Evolutionary conservation across 2,329 filamentous ascomycete genomes (phyloP).

Genomic region (Dichotomopilus funicola): DNA sequence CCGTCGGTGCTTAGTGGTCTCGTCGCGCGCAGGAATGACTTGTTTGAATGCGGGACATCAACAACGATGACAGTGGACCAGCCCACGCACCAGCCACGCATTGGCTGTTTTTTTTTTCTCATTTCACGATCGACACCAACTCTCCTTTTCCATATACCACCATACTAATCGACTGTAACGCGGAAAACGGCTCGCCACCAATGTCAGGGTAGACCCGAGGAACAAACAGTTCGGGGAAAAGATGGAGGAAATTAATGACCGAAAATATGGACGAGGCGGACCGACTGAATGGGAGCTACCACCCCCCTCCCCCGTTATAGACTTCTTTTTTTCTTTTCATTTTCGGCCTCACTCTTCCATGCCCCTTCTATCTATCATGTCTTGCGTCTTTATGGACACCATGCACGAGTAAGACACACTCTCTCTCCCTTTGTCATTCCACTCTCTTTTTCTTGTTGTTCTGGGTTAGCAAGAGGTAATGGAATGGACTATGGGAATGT

Average conservation of each 20-base stretch:
- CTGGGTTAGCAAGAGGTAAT: too few species aligned
- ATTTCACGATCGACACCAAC: not conserved
- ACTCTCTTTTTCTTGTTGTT: not conserved
- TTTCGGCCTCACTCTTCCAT: too few species aligned
- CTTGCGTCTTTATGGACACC: too few species aligned
- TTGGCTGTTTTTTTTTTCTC: not conserved
- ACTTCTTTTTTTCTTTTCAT: not conserved
- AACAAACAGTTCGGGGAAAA: not conserved
- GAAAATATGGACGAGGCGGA: too few species aligned
- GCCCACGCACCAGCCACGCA: not conserved
- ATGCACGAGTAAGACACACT: not conserved
- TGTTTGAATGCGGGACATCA: not conserved
- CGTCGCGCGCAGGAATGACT: not conserved
- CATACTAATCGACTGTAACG: conserved; percentile 10
- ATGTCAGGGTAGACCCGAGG: not conserved
- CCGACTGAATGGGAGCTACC: too few species aligned
- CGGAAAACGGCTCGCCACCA: not conserved
- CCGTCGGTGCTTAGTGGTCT: conserved; percentile 24
- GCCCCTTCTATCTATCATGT: too few species aligned
- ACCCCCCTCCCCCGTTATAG: not conserved
- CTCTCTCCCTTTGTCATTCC: not conserved
- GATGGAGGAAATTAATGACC: too few species aligned
- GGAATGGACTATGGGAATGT: too few species aligned
- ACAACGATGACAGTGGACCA: too few species aligned
- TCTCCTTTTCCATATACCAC: conserved; percentile 1